Evolutionary conservation across 257 asterid species (phyloP), one percentile per base, ranked within the genome.

Genomic region (Handroanthus guayacan): DNA sequence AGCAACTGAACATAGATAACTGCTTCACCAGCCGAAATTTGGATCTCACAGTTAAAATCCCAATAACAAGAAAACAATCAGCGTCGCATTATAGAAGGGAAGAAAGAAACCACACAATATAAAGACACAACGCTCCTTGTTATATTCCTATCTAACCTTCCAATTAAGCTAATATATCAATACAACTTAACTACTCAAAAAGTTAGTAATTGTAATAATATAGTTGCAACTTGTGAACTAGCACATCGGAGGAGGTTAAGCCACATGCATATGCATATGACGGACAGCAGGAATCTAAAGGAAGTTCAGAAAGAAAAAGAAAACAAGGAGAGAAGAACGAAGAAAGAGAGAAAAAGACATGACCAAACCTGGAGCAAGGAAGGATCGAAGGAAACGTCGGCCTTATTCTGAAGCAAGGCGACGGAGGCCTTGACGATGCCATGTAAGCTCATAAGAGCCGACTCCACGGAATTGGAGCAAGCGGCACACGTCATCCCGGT

Each of bases 401-500:
- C 97, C 72, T 82, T 88, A 75, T 87, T 89, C 87, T 91, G 97
- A 34, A 91, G 92, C 84, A 89, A 80, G 62, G 95, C 95, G 55
- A 91, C 97, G 63, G 93, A 81, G 45, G 97, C 97, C 17, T 72
- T 78, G 47, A 86, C 86, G 73, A 89, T 95, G 62, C 97, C 97
- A 67, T 81, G 64, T 3, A 91, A 52, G 56, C 78, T 71, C 78
- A 63, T 74, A 47, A 91, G 81, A 75, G 93, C 95, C 69, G 85
- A 87, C 78, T 91, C 97, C 34, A 91, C 93, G 14, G 97, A 91
- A 78, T 80, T 87, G 34, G 93, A 89, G 84, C 97, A 91, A 34
- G 97, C 97, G 6, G 97, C 90, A 82, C 97, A 91, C 16, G 97
- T 91, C 97, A 91, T 91, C 84, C 97, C 97, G 7, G 83, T 82